Evolutionary conservation across 371 early-diverging fungal species (phyloP).

Genomic region (Circinella minor): DNA sequence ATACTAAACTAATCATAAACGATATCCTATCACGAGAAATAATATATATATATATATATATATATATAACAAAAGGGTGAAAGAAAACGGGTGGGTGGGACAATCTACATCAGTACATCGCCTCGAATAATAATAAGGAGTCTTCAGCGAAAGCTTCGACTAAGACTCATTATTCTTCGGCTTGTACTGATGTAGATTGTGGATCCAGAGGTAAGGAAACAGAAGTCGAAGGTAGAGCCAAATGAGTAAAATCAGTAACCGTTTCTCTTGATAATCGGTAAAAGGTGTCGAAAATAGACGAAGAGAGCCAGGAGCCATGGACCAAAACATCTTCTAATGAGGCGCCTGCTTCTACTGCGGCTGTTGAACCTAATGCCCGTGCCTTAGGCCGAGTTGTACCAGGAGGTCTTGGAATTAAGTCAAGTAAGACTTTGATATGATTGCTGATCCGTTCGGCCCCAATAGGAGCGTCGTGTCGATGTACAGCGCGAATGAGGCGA

Average conservation of each 20-base stretch:
- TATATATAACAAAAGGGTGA: too few relatives aligned
- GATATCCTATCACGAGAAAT: too few relatives aligned
- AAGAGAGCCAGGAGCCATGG: not conserved
- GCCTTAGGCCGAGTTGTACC: not conserved
- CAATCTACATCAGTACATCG: too few relatives aligned
- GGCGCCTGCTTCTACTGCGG: not conserved
- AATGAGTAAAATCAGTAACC: not conserved
- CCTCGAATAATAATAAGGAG: too few relatives aligned
- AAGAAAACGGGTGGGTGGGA: too few relatives aligned
- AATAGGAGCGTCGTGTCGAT: not conserved
- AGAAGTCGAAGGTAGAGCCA: not conserved
- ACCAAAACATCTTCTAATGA: not conserved
- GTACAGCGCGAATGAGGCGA: not conserved
- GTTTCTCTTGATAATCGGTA: not conserved
- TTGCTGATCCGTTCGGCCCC: constrained; percentile 3
- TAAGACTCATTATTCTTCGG: too few relatives aligned
- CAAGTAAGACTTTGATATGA: not conserved
- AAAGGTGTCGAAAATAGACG: constrained; percentile 1
- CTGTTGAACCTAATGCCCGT: not conserved
- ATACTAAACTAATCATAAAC: too few relatives aligned
- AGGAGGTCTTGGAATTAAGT: not conserved
- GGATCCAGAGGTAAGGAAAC: not conserved
- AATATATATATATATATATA: too few relatives aligned
- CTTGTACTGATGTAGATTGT: too few relatives aligned
- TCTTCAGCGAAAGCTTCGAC: too few relatives aligned